A percentile compares a stretch with the other conserved stretches of the same genome.
Evolutionary conservation across 805 yeast species (phyloP).

Genomic region (Monosporozyma solicola): DNA sequence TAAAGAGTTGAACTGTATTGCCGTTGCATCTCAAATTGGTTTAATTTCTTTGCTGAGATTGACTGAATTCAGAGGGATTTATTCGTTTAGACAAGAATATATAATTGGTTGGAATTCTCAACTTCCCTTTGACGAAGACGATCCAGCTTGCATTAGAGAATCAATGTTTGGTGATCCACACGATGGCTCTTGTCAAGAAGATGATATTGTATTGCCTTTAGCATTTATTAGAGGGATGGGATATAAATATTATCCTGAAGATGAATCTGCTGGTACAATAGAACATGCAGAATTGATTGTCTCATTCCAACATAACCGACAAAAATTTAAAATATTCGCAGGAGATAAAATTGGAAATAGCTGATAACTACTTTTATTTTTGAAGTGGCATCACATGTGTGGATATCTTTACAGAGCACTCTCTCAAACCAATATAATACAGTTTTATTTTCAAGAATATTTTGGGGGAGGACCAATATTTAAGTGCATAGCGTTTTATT

Average conservation of each 20-base stretch:
- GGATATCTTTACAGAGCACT: neutral
- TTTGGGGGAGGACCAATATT: neutral
- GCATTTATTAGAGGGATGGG: conserved; percentile 17
- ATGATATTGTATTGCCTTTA: conserved; percentile 15
- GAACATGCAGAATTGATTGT: conserved; percentile 15
- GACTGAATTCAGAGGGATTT: conserved; percentile 22
- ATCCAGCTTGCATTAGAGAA: conserved; percentile 9
- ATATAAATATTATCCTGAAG: conserved; percentile 13
- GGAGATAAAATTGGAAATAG: neutral
- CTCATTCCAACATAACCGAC: neutral
- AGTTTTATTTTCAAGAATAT: no score
- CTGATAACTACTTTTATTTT: neutral
- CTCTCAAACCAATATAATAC: neutral
- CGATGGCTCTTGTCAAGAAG: conserved; percentile 8
- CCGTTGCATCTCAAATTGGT: conserved; percentile 21
- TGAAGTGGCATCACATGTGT: neutral
- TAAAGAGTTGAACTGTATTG: conserved; percentile 20
- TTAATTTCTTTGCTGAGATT: conserved; percentile 19
- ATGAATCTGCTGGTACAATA: conserved; percentile 4
- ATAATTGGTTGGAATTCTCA: conserved; percentile 21
- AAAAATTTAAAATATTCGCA: conserved; percentile 4
- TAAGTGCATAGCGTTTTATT: neutral
- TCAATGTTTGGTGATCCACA: conserved; percentile 4
- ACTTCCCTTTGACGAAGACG: conserved; percentile 7
- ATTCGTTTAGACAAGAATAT: conserved; percentile 25